Base-by-base conservation (phyloP, 1,139 yeast genomes). In the Yamadazyma spencermartinsiae region DNA sequence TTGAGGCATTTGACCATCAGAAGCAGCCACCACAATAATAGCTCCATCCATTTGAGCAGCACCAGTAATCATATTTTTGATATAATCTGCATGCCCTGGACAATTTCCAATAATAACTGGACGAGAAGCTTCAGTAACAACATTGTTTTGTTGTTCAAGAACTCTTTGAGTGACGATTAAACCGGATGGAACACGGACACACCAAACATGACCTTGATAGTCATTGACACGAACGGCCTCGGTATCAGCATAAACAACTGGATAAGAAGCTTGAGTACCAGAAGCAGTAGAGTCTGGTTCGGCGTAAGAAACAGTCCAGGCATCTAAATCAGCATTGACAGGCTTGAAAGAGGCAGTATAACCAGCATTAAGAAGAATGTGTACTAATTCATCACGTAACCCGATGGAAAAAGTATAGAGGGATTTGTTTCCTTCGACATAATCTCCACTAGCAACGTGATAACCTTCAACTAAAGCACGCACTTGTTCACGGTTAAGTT, bases 31-130 rank as follows among this genome's bases (percentile, higher is more conserved):
- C 51, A 92, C 98, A 74, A 92, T 90, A 58, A 92, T 90, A 54
- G 98, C 98, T 77, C 98, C 98, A 67, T 92, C 98, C 98, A 90
- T 90, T 69, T 92, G 96, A 56, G 98, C 96, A 57, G 98, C 98
- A 82, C 98, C 98, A 52, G 97, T 88, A 69, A 92, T 92, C 98
- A 92, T 92, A 69, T 90, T 90, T 77, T 92, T 92, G 70, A 92
- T 92, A 71, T 90, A 92, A 79, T 92, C 98, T 50, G 95, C 95
- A 80, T 92, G 98, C 57, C 98, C 98, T 44, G 98, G 98, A 76
- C 94, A 86, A 10, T 20, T 74, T 20, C 23, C 23, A 20, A 20
- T 20, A 10, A 20, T 10, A 20, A 20, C 23, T 7, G 23, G 23
- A 20, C 23, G 23, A 20, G 23, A 20, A 20, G 23, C 23, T 20